Conservation (phyloP, 78 protist species). For the slime mould (Dictyostelium discoideum) region DNA sequence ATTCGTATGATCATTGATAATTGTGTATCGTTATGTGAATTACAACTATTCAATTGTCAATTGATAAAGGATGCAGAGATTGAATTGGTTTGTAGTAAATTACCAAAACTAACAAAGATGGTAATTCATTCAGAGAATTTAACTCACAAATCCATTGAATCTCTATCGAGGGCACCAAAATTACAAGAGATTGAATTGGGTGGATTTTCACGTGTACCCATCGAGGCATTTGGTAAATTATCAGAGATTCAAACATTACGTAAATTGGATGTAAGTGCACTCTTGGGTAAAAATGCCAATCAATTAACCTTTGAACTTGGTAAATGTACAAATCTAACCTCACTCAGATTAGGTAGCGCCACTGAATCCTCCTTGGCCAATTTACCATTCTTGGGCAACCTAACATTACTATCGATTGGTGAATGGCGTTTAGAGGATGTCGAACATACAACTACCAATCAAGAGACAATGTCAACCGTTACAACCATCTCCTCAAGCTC, state of each 20-base stretch:
- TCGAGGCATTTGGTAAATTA: constrained; percentile 12
- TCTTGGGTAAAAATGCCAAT: not conserved
- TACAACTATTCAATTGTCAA: constrained; percentile 46
- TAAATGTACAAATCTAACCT: constrained; percentile 3
- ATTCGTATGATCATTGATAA: constrained; percentile 25
- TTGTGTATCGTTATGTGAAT: constrained; percentile 11
- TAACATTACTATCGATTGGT: constrained; percentile 15
- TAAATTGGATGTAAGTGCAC: constrained; percentile 38
- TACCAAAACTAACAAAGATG: constrained; percentile 7
- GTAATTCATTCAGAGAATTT: constrained; percentile 23
- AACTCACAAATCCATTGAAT: not conserved
- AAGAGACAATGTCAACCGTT: constrained; percentile 30
- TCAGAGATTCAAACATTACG: not conserved
- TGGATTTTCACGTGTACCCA: constrained; percentile 23
- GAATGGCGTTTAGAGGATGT: constrained; percentile 40
- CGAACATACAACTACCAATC: not conserved
- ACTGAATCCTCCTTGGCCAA: not conserved
- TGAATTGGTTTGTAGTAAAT: not conserved
- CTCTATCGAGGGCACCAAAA: not conserved
- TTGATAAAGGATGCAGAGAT: constrained; percentile 24
- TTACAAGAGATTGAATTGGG: constrained; percentile 45
- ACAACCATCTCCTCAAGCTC: not conserved
- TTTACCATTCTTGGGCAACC: constrained; percentile 39
- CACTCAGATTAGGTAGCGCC: constrained; percentile 17
- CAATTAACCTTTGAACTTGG: not conserved